Base-by-base conservation (phyloP, 495 filamentous ascomycete genomes). In the Trichoderma erinaceum region DNA sequence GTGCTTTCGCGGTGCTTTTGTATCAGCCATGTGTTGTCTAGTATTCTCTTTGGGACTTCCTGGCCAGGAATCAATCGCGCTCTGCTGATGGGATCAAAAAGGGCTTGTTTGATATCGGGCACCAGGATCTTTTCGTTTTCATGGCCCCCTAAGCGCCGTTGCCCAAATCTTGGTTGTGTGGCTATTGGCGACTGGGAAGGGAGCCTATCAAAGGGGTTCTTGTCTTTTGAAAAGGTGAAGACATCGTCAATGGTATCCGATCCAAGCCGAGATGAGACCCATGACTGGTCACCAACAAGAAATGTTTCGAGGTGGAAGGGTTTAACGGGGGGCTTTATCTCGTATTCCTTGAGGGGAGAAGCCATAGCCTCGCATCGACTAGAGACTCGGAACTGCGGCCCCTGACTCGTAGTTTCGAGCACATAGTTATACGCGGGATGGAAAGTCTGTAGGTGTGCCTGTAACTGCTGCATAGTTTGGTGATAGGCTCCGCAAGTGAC, bases 1-100 rank as follows among this genome's bases (percentile, higher is more conserved):
- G 85, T 79, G 66, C 76, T 79, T 64, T 85, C 81, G 29, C 79
- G 77, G 68, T 84, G 81, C 71, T 85, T 86, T 61, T 81, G 78
- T 7, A 81, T 70, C 12, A 86, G 75, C 84, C 83, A 86, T 41
- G 70, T 70, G 65, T 82, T 80, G 70, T 84, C 80, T 7, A 80
- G 73, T 2, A 72, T 73, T 32, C 76, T 75, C 27, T 78, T 73
- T 23, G 77, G 78, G 11, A 84, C 71, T 25, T 79, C 74, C 0
- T 76, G 74, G 41, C 82, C 83, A 3, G 82, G 78, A n/a, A 77
- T 69, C 11, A 86, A 78, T 6, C 73, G 68, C 25, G 75, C 77
- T 68, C 84, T 85, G 71, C 78, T 80, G 18, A 82, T 74, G 1
- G 80, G 78, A 70, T 86, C 78, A 67, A 78, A 86, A 44, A 86